phyloP scores from a whole-genome alignment of 1,284 basidiomycete species.

The Ceratobasidium sp. region DNA sequence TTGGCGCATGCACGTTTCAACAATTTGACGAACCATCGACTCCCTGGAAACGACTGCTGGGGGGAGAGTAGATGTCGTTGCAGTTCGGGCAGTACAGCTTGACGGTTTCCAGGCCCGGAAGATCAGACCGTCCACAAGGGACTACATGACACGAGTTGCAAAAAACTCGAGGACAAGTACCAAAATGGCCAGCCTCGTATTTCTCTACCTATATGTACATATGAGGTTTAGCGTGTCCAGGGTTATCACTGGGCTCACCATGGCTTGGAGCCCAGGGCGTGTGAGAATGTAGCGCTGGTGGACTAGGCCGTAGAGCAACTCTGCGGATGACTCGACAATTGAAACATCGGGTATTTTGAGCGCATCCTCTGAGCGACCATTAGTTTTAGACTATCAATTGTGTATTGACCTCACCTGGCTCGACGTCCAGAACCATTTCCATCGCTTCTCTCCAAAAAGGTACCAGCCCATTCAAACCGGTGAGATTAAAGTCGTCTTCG shows the following conservation, averaged over 20 bases:
- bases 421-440: conserved; percentile 99
- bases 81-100: conserved; percentile 99
- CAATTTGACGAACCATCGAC: conserved; percentile 81
- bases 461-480: conserved; percentile 93
- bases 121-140: conserved; percentile 94
- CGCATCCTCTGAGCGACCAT: conserved; percentile 95
- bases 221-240: neutral
- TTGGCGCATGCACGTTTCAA: neutral
- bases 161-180: conserved; percentile 94
- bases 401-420: conserved; percentile 96
- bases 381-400: too few relatives aligned
- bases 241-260: conserved; percentile 68
- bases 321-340: conserved; percentile 97
- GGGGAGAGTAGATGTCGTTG: conserved; percentile 95
- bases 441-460: conserved; percentile 99
- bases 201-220: conserved; percentile 80
- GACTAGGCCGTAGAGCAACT: conserved; percentile 96
- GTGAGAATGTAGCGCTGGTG: conserved; percentile 98
- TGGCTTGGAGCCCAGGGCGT: conserved; percentile 90
- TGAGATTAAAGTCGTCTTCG: conserved; percentile 99
- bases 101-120: conserved; percentile 98
- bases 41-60: conserved; percentile 93
- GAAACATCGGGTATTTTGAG: conserved; percentile 94
- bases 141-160: conserved; percentile 91
- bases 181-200: conserved; percentile 93